Evolutionary conservation across 257 asterid species (phyloP).

Genomic region (Prunella vulgaris): DNA sequence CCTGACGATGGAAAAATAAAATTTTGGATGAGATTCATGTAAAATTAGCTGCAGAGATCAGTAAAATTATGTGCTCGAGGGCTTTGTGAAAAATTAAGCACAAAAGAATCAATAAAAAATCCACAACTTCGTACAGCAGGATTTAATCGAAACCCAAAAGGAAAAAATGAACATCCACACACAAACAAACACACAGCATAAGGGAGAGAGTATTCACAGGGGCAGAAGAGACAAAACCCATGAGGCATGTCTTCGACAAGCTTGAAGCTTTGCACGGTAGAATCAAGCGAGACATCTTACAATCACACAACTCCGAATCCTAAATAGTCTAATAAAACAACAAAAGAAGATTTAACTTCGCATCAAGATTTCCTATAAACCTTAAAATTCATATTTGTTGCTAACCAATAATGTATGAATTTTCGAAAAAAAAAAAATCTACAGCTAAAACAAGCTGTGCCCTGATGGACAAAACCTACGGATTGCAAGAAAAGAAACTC

Average conservation of each 20-base stretch:
- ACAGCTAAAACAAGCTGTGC: constrained; percentile 13
- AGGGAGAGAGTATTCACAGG: constrained; percentile 63
- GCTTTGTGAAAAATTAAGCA: not conserved
- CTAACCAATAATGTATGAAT: not conserved
- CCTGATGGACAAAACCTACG: constrained; percentile 17
- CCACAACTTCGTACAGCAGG: not conserved
- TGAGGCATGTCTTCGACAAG: constrained; percentile 75
- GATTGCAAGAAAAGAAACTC: constrained; percentile 13
- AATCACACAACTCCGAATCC: constrained; percentile 29
- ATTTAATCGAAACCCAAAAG: not conserved
- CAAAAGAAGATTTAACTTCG: not conserved
- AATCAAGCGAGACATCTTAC: constrained; percentile 78
- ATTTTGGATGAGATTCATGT: not conserved
- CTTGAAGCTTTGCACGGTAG: constrained; percentile 71
- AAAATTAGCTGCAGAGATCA: not conserved
- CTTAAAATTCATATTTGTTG: constrained; percentile 2
- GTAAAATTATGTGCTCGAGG: not conserved
- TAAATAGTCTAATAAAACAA: constrained; percentile 25
- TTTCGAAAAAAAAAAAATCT: not conserved
- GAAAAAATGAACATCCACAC: not conserved
- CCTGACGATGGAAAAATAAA: constrained; percentile 38
- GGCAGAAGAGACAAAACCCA: constrained; percentile 72
- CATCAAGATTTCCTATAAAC: not conserved
- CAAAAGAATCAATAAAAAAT: not conserved
- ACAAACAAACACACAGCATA: not conserved